Base-by-base conservation (phyloP, 1,139 yeast genomes). In the Zygoascus sp. region DNA sequence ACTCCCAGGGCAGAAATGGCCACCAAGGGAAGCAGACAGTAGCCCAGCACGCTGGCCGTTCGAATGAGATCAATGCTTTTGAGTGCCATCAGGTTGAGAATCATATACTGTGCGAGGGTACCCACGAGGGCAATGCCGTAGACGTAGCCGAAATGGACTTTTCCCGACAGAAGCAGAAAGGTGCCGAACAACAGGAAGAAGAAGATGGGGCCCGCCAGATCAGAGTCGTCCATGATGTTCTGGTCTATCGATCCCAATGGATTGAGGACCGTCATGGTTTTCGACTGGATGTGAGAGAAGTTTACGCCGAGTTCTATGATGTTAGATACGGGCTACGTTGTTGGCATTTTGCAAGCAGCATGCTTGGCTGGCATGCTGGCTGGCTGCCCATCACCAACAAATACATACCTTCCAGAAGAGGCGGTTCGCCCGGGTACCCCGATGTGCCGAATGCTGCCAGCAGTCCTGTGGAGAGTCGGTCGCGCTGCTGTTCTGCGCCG, bases 61-160 rank as follows among this genome's bases (percentile, higher is more conserved):
- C 90, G 75, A 32, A 79, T 69, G 58, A 87, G 73, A 56, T 84
- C 94, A 48, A 86, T 76, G 45, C 77, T 55, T 35, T 61, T 58
- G 37, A 70, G 72, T 19, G 90, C 80, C 99, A 92, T 92, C 54
- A 89, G 73, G 64, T 85, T 88, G 64, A 94, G 83, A 51, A 94
- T 73, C 56, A 79, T 79, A 66, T 90, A 97, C 57, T 89, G 77
- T 36, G 95, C 80, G 15, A 88, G 62, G 1, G 95, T 85, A 11
- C 99, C 99, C 57, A 90, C 81, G 44, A 94, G 70, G 0, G 97
- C 98, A 40, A 92, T 95, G 22, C 98, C 98, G 61, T 92, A 92
- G 47, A 92, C 87, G 66, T 94, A 94, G 2, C 98, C 97, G 64
- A 92, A 92, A 64, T 92, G 97, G 16, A 90, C 88, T 63, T 90